Evolutionary conservation across 208 protist genomes (phyloP), one percentile per base, ranked within the genome.

Genomic region (Acanthamoeba polyphaga): DNA sequence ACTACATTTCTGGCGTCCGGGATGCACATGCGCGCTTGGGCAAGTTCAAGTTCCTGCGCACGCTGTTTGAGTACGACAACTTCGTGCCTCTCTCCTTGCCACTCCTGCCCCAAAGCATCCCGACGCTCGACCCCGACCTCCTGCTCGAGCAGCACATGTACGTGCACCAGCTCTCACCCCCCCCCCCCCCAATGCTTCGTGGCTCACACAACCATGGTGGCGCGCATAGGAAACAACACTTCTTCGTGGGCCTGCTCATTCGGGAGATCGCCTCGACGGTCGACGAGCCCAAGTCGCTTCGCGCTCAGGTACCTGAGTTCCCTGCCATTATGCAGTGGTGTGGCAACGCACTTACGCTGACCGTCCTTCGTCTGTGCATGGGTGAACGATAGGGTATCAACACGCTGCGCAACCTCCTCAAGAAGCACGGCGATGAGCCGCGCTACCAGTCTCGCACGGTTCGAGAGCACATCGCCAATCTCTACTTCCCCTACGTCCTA

Each of bases 241-340:
- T 95, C 29, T 72, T 95, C 9, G 85, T 95, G 76, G 95, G 95
- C 51, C 24, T 96, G 10, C 38, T 96, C 19, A 43, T 96, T 7
- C 43, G 93, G 51, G 94, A 96, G 27, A 84, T 96, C 10, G 74
- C n/a, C 4, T 34, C 49, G 15, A 60, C 49, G 24, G n/a, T 32
- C 0, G 78, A 88, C 13, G 78, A 88, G 78, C 38, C 49, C 34
- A 29, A n/a, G 24, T n/a, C 78, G 6, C 78, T 88, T 17, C 78
- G 78, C 15, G 34, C 78, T 29, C 78, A 88, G 49, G 78, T 29
- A n/a, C 58, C 19, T n/a, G 19, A 12, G 7, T 64, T 64, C 19
- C 8, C 58, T 27, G 53, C 53, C 38, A 38, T 3, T 1, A 38
- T 38, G 38, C 1, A 38, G 38, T 38, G 3, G 38, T 5, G 38